Evolutionary conservation across 139 green algal genomes (phyloP), one percentile per base, ranked within the genome.

Genomic region (Chlorella ohadii): DNA sequence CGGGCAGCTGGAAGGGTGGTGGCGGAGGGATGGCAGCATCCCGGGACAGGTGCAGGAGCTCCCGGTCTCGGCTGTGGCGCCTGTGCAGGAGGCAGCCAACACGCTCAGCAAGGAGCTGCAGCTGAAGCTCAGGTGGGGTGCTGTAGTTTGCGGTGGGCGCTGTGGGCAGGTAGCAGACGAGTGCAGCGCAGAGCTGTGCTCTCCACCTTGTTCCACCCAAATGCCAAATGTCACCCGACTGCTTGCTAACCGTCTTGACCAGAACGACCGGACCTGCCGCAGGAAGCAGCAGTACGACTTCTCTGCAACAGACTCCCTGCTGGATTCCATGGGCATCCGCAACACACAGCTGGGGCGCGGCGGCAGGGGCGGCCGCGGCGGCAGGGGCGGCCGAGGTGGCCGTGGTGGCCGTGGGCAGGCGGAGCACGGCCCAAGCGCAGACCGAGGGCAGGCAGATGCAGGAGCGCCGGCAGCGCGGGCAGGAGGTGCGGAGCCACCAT

Each of bases 241-340:
- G n/a, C n/a, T n/a, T n/a, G n/a, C n/a, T n/a, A n/a, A n/a, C n/a
- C n/a, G n/a, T n/a, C n/a, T n/a, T n/a, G n/a, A n/a, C n/a, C n/a
- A n/a, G n/a, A n/a, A n/a, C n/a, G n/a, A n/a, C n/a, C n/a, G n/a
- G n/a, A n/a, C n/a, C n/a, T n/a, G n/a, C n/a, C 57, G 76, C 44
- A 85, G 83, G 67, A 88, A 88, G 73, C n/a, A 78, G 66, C 87
- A 63, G 41, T 96, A 95, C 66, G 88, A 96, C 80, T 98, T 96
- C 72, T 64, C 20, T 7, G 51, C 39, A 12, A 86, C 94, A 0
- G 94, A 97, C 82, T 80, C 28, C 3, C 85, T 94, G 41, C 90
- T 97, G 16, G 67, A 82, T 0, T 55, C 31, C 13, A 64, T 96
- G 72, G 91, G 91, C 31, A 38, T 96, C 20, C 63, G 44, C 3